These are phyloP conservation scores for Pyrus hybrid DNA, from an alignment of 331 rosid species.

Conservation along the genomic window DNA sequence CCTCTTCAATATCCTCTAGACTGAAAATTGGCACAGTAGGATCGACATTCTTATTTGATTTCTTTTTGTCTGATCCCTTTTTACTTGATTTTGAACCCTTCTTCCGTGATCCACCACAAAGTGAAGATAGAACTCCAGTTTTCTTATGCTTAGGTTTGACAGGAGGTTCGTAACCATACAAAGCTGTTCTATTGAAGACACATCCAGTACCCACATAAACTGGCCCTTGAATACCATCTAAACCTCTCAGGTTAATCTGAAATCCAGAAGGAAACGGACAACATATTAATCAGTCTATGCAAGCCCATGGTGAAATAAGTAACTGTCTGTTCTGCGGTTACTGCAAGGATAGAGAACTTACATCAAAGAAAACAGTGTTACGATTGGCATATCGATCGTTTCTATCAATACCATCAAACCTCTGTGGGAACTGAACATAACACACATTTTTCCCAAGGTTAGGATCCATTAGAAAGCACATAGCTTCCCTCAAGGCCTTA, in stretches of 20 bases:
- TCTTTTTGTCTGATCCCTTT: slow-evolving; percentile 78
- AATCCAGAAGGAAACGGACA: slow-evolving; percentile 12
- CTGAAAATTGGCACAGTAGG: slow-evolving; percentile 88
- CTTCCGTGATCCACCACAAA: slow-evolving; percentile 72
- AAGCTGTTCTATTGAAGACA: slow-evolving; percentile 90
- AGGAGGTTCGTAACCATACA: slow-evolving; percentile 97
- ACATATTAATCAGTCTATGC: not conserved
- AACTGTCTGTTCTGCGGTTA: not conserved
- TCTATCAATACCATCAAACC: slow-evolving; percentile 93
- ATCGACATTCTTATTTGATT: slow-evolving; percentile 60
- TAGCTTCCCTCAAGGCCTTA: slow-evolving; percentile 96
- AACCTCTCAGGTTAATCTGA: slow-evolving; percentile 95
- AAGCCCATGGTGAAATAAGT: not conserved
- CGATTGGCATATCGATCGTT: slow-evolving; percentile 97
- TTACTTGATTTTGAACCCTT: slow-evolving; percentile 73
- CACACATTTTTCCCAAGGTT: slow-evolving; percentile 93
- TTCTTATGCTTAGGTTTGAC: slow-evolving; percentile 75
- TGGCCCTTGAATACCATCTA: slow-evolving; percentile 98
- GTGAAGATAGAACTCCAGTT: slow-evolving; percentile 59
- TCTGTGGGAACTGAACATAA: slow-evolving; percentile 96
- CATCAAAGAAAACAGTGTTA: slow-evolving; percentile 96
- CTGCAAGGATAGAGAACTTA: slow-evolving; percentile 32
- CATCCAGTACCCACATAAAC: slow-evolving; percentile 99
- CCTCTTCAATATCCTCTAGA: slow-evolving; percentile 94
- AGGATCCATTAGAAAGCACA: slow-evolving; percentile 99